Evolutionary conservation across 306 rosid genomes (phyloP).

Genomic region (Lupinus albus): DNA sequence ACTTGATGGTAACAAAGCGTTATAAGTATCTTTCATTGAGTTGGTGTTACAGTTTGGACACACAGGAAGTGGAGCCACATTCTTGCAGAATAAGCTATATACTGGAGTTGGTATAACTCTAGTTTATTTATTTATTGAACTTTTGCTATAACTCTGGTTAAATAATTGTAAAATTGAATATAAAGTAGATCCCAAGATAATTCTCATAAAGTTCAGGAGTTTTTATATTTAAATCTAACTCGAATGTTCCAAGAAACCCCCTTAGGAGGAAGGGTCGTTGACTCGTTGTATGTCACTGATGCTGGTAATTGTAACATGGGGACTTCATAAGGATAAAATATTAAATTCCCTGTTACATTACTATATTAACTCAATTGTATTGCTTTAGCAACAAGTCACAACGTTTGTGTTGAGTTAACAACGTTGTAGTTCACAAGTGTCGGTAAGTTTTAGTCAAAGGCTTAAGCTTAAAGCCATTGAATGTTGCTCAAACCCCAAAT

Average conservation of each 20-base stretch:
- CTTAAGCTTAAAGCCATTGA: conserved; percentile 41
- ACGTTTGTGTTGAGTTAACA: conserved; percentile 22
- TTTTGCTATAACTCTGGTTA: no score
- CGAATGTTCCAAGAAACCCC: conserved; percentile 43
- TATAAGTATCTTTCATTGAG: conserved; percentile 26
- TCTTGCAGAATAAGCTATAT: conserved; percentile 2
- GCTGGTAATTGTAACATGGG: not conserved
- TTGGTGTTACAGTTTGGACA: conserved; percentile 19
- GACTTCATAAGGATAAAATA: not conserved
- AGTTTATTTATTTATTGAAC: no score
- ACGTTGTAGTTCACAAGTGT: not conserved
- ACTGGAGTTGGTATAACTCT: no score
- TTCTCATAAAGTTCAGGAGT: not conserved
- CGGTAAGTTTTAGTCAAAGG: conserved; percentile 32
- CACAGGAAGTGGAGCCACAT: conserved; percentile 14
- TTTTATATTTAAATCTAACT: not conserved
- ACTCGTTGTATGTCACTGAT: no score
- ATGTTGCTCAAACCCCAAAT: conserved; percentile 21
- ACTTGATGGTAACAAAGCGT: not conserved
- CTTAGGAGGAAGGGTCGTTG: conserved; percentile 28
- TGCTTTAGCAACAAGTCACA: conserved; percentile 32
- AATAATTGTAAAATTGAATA: conserved; percentile 29
- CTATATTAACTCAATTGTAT: conserved; percentile 4
- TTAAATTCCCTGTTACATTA: conserved; percentile 7
- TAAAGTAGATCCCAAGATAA: conserved; percentile 44